These are phyloP conservation scores for Alternaria longipes DNA, from an alignment of 2,329 filamentous ascomycete genomes.

Conservation along the genomic window DNA sequence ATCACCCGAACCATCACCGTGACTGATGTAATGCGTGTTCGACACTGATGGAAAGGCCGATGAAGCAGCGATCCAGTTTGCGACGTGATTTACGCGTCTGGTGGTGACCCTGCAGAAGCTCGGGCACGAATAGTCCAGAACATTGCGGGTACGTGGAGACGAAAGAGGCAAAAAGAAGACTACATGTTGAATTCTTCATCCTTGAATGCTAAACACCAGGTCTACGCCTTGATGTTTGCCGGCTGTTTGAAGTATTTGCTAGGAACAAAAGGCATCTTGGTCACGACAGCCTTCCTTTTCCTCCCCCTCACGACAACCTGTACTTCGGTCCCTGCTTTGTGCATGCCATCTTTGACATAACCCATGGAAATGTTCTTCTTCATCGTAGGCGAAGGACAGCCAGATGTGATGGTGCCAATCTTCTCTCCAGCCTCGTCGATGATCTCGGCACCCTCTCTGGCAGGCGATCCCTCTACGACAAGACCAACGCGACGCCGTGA, in stretches of 20 bases:
- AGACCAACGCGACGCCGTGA: slow-evolving; percentile 80
- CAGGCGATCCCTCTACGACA: slow-evolving; percentile 83
- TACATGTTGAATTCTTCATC: background rate
- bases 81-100: background rate
- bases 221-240: slow-evolving; percentile 37
- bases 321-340: slow-evolving; percentile 85
- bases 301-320: slow-evolving; percentile 80
- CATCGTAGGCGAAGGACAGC: slow-evolving; percentile 85
- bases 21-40: background rate
- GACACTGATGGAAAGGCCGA: background rate
- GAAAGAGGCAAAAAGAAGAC: background rate
- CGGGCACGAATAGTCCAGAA: background rate
- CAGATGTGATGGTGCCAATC: slow-evolving; percentile 86
- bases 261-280: slow-evolving; percentile 89
- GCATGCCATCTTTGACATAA: slow-evolving; percentile 81
- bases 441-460: slow-evolving; percentile 86
- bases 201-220: background rate
- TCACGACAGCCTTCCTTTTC: slow-evolving; percentile 76
- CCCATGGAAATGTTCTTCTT: slow-evolving; percentile 96
- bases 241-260: slow-evolving; percentile 72
- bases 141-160: background rate
- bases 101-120: background rate
- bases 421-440: slow-evolving; percentile 70
- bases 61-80: background rate
- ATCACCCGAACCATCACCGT: background rate